Evolutionary conservation across 345 rosid genomes (phyloP).

Genomic region (Reutealis trisperma): DNA sequence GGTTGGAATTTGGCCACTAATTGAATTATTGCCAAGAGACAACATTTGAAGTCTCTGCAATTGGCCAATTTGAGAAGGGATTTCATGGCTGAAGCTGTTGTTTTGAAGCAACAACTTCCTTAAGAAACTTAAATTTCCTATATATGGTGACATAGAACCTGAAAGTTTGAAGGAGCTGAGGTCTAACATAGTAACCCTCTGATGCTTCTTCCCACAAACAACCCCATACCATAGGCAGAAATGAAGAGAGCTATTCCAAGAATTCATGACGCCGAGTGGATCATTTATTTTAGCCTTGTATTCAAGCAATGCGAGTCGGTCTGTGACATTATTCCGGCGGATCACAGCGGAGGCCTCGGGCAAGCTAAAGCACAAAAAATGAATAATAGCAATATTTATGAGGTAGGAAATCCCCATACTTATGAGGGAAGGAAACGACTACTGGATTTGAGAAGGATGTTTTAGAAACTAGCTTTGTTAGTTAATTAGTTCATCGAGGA

Average conservation of each 20-base stretch:
- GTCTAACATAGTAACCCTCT: background rate
- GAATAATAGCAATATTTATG: no score
- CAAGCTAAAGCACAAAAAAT: no score
- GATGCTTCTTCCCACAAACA: background rate
- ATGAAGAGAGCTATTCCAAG: background rate
- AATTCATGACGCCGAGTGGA: background rate
- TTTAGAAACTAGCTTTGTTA: no score
- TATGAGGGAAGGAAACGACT: no score
- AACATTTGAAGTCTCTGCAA: no score
- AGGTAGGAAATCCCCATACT: no score
- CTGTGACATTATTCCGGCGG: background rate
- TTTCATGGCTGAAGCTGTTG: no score
- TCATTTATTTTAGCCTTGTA: background rate
- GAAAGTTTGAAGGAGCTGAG: background rate
- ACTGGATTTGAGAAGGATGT: no score
- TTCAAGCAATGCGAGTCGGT: background rate
- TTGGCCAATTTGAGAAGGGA: no score
- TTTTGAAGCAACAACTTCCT: background rate
- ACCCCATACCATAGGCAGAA: background rate
- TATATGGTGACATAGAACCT: background rate
- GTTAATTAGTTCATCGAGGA: no score
- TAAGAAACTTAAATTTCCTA: background rate
- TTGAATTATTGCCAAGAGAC: no score
- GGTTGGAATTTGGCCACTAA: background rate
- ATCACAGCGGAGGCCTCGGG: no score